Percentiles rank a stretch among this genome's conserved stretches.
Evolutionary conservation across 306 rosid genomes (phyloP).

Genomic region (Trifolium fragiferum): DNA sequence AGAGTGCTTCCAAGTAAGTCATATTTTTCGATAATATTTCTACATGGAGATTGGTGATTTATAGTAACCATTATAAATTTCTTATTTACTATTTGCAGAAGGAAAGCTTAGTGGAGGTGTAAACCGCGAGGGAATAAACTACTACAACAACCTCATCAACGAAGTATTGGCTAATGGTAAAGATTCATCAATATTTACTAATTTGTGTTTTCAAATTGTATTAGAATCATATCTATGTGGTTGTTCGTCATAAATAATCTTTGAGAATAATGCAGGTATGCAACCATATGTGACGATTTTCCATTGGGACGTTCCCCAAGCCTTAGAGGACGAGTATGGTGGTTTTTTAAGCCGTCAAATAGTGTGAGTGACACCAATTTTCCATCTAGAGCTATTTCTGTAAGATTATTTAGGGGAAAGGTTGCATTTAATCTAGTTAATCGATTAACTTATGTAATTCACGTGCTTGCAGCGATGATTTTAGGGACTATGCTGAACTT

Average conservation of each 20-base stretch:
- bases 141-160: slow-evolving; percentile 65
- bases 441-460: background rate
- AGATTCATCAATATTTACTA: background rate
- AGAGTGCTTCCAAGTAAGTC: slow-evolving; percentile 69
- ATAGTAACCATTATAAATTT: background rate
- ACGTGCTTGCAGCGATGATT: slow-evolving; percentile 35
- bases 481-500: slow-evolving; percentile 37
- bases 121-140: slow-evolving; percentile 57
- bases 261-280: slow-evolving; percentile 39
- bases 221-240: background rate
- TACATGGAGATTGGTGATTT: background rate
- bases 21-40: background rate
- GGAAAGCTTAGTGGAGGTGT: slow-evolving; percentile 67
- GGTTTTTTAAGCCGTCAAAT: slow-evolving; percentile 55
- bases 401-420: background rate
- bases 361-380: slow-evolving; percentile 30
- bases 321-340: slow-evolving; percentile 59
- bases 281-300: slow-evolving; percentile 63
- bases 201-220: background rate
- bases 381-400: background rate
- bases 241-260: background rate
- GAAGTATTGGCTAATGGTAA: slow-evolving; percentile 52
- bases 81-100: slow-evolving; percentile 23
- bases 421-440: background rate
- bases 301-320: slow-evolving; percentile 73